Evolutionary conservation across 2,329 filamentous ascomycete species (phyloP), one percentile per base, ranked within the genome.

Genomic region (Trichoderma simmonsii): DNA sequence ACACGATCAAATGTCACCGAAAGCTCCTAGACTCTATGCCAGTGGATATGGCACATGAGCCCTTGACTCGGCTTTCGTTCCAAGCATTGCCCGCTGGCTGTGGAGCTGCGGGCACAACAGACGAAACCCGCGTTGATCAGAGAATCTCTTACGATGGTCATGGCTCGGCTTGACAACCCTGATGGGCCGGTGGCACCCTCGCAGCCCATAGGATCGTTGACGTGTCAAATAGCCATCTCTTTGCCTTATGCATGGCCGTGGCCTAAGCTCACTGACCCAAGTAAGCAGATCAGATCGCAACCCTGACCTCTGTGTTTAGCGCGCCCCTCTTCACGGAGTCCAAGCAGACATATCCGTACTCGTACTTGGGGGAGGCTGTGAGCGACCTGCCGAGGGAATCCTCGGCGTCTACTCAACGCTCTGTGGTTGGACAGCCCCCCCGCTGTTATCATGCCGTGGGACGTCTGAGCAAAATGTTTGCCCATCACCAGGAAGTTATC

Each of bases 201-300:
- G 14, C 26, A 60, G 54, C 18, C 43, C 48, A 30, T 32, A 43
- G 56, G 9, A 54, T 51, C 57, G 63, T 71, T 67, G 70, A 71
- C 70, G 70, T 71, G 70, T 71, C 70, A 71, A 59, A 36, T 30
- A 51, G 15, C 54, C 48, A 61, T 67, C 54, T 68, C 28, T 62
- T 43, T 54, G 57, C 54, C 48, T 59, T 21, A 71, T 67, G 70
- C 70, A 71, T 34, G 63, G 57, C 28, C 63, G 14, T 60, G 63
- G 56, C 57, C 67, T 70, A 70, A 26, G 39, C 70, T 71, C 70
- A 71, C 70, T 63, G 70, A 62, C 56, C 63, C 63, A 66, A 71
- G 54, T 60, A 64, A 71, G 63, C 70, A 71, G 70, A 71, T 71
- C 68, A 71, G 68, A 64, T 71, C 68, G 68, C 60, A 61, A 70